A percentile compares a stretch with the other conserved stretches of the same genome.
phyloP scores from a whole-genome alignment of 2,329 filamentous ascomycete species.

The Leptographium radiaticola region DNA sequence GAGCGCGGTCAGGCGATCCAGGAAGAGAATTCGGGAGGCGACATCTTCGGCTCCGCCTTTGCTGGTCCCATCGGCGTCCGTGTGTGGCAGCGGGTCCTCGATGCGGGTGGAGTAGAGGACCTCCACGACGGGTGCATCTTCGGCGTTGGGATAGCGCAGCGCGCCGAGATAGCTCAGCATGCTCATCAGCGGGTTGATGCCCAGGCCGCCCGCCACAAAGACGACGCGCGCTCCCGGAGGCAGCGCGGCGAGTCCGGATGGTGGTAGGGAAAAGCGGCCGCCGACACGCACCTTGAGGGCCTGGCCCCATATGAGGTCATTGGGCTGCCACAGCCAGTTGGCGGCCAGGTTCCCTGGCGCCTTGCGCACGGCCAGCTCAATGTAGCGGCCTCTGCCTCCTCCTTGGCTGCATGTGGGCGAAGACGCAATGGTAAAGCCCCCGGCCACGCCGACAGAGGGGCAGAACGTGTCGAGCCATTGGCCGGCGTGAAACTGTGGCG shows the following conservation, averaged over 20 bases:
- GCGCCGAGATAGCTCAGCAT: conserved; percentile 52
- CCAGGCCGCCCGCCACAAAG: conserved; percentile 70
- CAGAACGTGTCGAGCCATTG: conserved; percentile 83
- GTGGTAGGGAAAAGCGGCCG: conserved; percentile 67
- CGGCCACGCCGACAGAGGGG: conserved; percentile 54
- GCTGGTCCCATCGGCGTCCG: neutral
- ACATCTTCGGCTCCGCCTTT: neutral
- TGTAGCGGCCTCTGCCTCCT: conserved; percentile 25
- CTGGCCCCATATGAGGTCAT: conserved; percentile 39
- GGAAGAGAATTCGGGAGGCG: conserved; percentile 30
- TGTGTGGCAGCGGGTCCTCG: conserved; percentile 5
- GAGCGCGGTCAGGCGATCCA: conserved; percentile 30
- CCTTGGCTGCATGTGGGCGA: conserved; percentile 39
- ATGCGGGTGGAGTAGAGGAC: conserved; percentile 49
- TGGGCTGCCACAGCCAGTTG: conserved; percentile 56
- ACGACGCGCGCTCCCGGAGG: conserved; percentile 36
- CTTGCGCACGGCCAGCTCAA: conserved; percentile 69
- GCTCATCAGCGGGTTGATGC: conserved; percentile 69
- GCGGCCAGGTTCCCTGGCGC: conserved; percentile 60
- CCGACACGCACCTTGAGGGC: conserved; percentile 59
- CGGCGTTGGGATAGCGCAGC: conserved; percentile 12
- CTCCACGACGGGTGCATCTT: conserved; percentile 23
- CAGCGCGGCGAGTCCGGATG: conserved; percentile 30
- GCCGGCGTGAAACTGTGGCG: conserved; percentile 52
- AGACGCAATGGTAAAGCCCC: conserved; percentile 82